Conservation (phyloP, 2,329 filamentous ascomycete species). For the Paracoccidioides brasiliensis region DNA sequence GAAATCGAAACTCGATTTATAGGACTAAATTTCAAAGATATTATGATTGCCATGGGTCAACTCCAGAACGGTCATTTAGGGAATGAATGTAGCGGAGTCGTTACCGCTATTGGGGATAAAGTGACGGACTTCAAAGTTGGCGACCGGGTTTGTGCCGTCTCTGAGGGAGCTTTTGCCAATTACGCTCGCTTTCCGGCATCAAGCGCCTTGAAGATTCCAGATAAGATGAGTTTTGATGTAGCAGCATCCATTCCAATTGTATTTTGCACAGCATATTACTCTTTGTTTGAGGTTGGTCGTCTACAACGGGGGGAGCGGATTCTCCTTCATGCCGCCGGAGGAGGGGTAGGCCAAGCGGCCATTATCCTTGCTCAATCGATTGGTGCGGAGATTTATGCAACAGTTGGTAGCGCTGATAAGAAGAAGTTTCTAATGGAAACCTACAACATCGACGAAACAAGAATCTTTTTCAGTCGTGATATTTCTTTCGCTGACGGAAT, state of each 20-base stretch:
- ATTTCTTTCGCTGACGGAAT: constrained; percentile 1
- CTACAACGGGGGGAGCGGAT: constrained; percentile 9
- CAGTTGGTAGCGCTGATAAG: constrained; percentile 7
- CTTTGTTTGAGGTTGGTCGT: constrained; percentile 7
- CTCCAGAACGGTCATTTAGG: constrained; percentile 7
- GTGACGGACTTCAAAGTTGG: constrained; percentile 7
- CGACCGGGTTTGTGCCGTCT: constrained; percentile 6
- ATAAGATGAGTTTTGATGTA: constrained; percentile 10
- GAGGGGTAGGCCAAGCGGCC: constrained; percentile 11
- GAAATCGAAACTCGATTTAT: constrained; percentile 15
- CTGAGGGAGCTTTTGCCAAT: constrained; percentile 4
- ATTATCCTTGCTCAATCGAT: constrained; percentile 11
- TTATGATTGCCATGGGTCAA: constrained; percentile 8
- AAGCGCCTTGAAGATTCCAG: constrained; percentile 6
- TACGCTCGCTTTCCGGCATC: neutral
- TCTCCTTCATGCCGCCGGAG: constrained; percentile 12
- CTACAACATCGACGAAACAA: constrained; percentile 2
- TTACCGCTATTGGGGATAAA: constrained; percentile 5
- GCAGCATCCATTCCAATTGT: constrained; percentile 10
- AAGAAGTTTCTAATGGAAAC: constrained; percentile 5
- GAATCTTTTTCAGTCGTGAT: constrained; percentile 6
- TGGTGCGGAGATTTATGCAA: constrained; percentile 11
- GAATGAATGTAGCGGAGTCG: constrained; percentile 8
- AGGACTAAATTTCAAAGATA: constrained; percentile 16
- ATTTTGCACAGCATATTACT: constrained; percentile 11